Conservation (phyloP, 2,329 filamentous ascomycete species). For the Paraphoma chrysanthemicola region DNA sequence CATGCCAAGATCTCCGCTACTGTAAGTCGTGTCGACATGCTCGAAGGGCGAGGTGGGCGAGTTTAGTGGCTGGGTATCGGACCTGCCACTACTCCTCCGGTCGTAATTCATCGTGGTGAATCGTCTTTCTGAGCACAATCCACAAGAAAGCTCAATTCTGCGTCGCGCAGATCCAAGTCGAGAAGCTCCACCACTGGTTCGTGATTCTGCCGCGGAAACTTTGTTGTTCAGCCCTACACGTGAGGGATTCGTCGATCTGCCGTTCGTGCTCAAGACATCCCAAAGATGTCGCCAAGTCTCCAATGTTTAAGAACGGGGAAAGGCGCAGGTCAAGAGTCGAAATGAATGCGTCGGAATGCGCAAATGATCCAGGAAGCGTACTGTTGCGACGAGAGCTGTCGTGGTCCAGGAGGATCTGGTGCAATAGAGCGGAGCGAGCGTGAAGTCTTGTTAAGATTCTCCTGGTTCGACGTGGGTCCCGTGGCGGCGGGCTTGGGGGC, state of each 20-base stretch:
- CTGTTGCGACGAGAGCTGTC: not conserved
- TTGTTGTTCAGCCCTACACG: not conserved
- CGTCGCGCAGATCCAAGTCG: too few species aligned
- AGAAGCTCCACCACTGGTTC: too few species aligned
- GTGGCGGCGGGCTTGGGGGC: constrained; percentile 1
- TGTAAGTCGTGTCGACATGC: constrained; percentile 15
- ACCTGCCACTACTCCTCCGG: constrained; percentile 5
- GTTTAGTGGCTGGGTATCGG: constrained; percentile 8
- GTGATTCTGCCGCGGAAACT: not conserved
- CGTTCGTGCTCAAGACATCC: not conserved
- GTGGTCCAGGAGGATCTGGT: not conserved
- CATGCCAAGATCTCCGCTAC: constrained; percentile 29
- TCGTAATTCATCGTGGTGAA: constrained; percentile 10
- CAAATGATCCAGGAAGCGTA: not conserved
- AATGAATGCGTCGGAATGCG: not conserved
- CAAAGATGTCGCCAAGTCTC: not conserved
- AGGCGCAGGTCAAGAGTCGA: not conserved
- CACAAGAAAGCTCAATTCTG: too few species aligned
- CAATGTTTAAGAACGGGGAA: not conserved
- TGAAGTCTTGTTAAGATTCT: not conserved
- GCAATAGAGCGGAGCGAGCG: not conserved
- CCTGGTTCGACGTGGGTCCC: not conserved
- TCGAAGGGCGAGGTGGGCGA: constrained; percentile 11
- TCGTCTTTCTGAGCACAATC: too few species aligned
- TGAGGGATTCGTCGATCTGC: not conserved